A percentile compares a stretch with the other conserved stretches of the same genome.
phyloP scores from a whole-genome alignment of 441 rosid species.

The Breynia disticha region DNA sequence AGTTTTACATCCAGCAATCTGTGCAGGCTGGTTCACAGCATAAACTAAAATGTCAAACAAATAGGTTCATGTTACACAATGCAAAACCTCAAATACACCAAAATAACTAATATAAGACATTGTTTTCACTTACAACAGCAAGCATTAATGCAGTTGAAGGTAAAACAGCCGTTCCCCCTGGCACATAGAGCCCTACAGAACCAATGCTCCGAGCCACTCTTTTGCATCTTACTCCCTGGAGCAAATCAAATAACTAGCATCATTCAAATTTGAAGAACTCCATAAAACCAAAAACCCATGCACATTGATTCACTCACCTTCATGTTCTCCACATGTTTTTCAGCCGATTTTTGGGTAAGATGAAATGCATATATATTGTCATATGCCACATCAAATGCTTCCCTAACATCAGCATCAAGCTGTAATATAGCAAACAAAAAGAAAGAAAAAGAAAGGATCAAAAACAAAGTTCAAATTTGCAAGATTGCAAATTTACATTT shows the following conservation, averaged over 20 bases:
- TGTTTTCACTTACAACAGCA: slow-evolving; percentile 54
- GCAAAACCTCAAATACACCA: neutral
- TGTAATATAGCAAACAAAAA: slow-evolving; percentile 17
- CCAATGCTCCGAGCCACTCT: slow-evolving; percentile 77
- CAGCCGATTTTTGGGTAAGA: slow-evolving; percentile 62
- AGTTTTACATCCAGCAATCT: slow-evolving; percentile 90
- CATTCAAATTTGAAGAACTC: neutral
- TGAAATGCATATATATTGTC: slow-evolving; percentile 82
- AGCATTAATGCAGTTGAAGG: slow-evolving; percentile 97
- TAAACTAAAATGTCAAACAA: slow-evolving; percentile 15
- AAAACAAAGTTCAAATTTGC: neutral
- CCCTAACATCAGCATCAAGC: slow-evolving; percentile 51
- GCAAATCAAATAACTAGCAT: neutral
- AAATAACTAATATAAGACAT: neutral
- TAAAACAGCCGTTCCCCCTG: slow-evolving; percentile 91
- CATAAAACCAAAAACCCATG: slow-evolving; percentile 10
- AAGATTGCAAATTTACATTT: too few relatives aligned
- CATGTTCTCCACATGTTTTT: slow-evolving; percentile 66
- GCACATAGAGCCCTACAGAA: slow-evolving; percentile 92
- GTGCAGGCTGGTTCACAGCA: slow-evolving; percentile 62
- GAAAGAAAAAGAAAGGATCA: neutral
- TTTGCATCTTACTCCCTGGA: slow-evolving; percentile 86
- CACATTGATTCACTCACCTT: slow-evolving; percentile 36
- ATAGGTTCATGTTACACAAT: neutral
- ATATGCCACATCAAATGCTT: slow-evolving; percentile 93